These are phyloP conservation scores for Vanderwaltozyma polyspora DNA, from an alignment of 805 yeast species.

Conservation along the genomic window DNA sequence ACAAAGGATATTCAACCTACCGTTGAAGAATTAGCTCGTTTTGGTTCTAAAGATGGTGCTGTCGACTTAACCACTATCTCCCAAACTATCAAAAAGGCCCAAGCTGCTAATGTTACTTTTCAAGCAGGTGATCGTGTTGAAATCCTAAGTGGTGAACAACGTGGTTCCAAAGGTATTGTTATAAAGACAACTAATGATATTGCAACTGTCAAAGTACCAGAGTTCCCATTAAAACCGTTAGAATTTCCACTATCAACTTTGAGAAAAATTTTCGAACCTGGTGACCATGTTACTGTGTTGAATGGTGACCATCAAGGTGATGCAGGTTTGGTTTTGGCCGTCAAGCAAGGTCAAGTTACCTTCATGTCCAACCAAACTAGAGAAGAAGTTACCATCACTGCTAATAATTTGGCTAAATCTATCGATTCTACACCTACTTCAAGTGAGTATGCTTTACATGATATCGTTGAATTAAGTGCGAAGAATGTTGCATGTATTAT, in stretches of 20 bases:
- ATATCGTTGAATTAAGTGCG: slow-evolving; percentile 78
- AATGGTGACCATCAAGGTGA: slow-evolving; percentile 89
- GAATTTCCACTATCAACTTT: slow-evolving; percentile 76
- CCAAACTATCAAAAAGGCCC: slow-evolving; percentile 62
- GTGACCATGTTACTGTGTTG: slow-evolving; percentile 90
- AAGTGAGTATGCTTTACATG: slow-evolving; percentile 77
- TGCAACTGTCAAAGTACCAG: slow-evolving; percentile 37
- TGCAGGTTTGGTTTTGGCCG: slow-evolving; percentile 83
- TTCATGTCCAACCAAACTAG: slow-evolving; percentile 81
- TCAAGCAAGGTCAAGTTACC: slow-evolving; percentile 77
- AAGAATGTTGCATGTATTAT: slow-evolving; percentile 82
- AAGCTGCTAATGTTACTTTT: slow-evolving; percentile 47
- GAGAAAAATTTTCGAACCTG: slow-evolving; percentile 76
- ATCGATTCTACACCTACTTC: slow-evolving; percentile 73
- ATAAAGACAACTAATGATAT: slow-evolving; percentile 53
- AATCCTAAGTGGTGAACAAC: slow-evolving; percentile 85
- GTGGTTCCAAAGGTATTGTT: slow-evolving; percentile 77
- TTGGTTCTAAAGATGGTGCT: slow-evolving; percentile 74
- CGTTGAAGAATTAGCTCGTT: slow-evolving; percentile 76
- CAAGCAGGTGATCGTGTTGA: slow-evolving; percentile 94
- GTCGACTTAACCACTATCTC: slow-evolving; percentile 81
- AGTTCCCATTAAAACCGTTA: slow-evolving; percentile 42
- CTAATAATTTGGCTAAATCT: slow-evolving; percentile 82
- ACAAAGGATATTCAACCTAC: slow-evolving; percentile 77
- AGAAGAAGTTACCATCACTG: slow-evolving; percentile 83